Conservation (phyloP, 371 early-diverging fungal genomes). For the Mortierella sp. region DNA sequence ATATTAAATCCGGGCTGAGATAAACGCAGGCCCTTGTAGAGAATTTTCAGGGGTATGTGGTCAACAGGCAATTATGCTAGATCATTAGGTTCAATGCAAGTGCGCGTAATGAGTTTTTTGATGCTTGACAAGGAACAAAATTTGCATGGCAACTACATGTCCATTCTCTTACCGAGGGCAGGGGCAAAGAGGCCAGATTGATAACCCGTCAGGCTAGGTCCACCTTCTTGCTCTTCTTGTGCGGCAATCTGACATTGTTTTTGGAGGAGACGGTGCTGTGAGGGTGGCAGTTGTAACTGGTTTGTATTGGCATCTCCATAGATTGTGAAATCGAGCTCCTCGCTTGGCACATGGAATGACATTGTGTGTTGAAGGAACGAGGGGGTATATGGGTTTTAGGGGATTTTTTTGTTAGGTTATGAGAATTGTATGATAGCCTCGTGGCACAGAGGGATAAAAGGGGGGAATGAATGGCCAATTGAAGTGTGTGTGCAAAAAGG, state of each 20-base stretch:
- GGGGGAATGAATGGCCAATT: neutral
- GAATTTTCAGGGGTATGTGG: too few species aligned
- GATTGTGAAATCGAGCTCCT: conserved; percentile 23
- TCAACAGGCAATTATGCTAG: too few species aligned
- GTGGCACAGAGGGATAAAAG: neutral
- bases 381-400: neutral
- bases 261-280: conserved; percentile 7
- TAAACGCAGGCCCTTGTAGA: too few species aligned
- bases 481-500: neutral
- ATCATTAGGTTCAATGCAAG: too few species aligned
- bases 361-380: neutral
- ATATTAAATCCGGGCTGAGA: neutral
- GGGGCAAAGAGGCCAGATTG: conserved; percentile 18
- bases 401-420: too few species aligned
- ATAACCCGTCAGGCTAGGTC: conserved; percentile 15
- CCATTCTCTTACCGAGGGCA: neutral
- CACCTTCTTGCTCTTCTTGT: neutral
- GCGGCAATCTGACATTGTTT: neutral
- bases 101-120: too few species aligned
- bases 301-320: conserved; percentile 24
- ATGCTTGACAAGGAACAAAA: too few species aligned
- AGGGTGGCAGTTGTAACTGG: conserved; percentile 6
- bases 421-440: too few species aligned
- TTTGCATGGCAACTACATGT: neutral
- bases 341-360: conserved; percentile 20